Base-by-base conservation (phyloP, 164 flowering plant genomes). In the grape (Vitis vinifera) region DNA sequence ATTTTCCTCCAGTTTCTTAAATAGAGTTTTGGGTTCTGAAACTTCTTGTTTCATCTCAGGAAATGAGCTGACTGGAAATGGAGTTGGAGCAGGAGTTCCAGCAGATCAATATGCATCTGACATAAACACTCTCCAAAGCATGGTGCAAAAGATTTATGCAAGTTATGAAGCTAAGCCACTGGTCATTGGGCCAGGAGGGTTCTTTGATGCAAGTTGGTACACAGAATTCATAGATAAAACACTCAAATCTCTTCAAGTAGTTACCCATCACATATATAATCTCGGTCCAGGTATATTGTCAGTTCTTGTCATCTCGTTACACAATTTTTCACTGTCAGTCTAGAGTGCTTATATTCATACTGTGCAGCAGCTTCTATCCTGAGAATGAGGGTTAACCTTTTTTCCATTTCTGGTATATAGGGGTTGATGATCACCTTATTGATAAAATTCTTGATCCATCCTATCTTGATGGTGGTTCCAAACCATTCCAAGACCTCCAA, bases 181-280 rank as follows among this genome's bases (percentile, higher is more conserved):
- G 19, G 51, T 80, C 15, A 15, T 84, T 0, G 84, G 75, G 4
- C 86, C 88, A 27, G 88, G 88, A 52, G 88, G 88, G 3, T 80
- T 84, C 72, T 80, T 78, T 64, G 81, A 80, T 55, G 70, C 70
- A 55, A 55, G 15, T 8, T 84, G 88, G 86, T 78, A 80, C 59
- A 48, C 52, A 9, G 76, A 64, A 51, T 79, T 78, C 29, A 23
- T 79, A 2, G 48, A 44, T 9, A 69, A 70, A 71, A 67, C 86
- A 49, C 17, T 61, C 8, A 49, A 64, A 30, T 62, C 75, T 17
- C 63, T 82, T 12, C 71, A 82, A 52, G 83, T 71, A 9, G 65
- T 75, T 60, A 82, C 86, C 53, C 86, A 82, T 23, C 88, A 84
- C 57, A 82, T 81, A 6, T 83, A 83, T 55, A 84, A 78, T 62